Conservation (phyloP, 345 rosid species). For the Erodium maritimum region DNA sequence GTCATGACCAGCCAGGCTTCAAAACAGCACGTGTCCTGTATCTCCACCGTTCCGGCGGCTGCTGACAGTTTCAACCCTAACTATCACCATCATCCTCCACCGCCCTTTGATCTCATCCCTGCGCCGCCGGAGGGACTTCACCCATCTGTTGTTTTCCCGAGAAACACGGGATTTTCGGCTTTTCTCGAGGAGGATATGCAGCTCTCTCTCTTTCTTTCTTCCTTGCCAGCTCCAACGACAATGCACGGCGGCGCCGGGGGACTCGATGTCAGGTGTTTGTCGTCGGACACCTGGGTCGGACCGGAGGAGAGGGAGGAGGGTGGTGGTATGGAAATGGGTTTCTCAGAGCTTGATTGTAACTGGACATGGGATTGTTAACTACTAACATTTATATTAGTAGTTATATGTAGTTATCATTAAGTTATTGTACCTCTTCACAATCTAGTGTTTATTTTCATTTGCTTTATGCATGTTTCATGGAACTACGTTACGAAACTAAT, state of each 20-base stretch:
- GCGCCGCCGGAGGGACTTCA: conserved; percentile 11
- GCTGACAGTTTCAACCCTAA: conserved; percentile 13
- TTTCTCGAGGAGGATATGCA: conserved; percentile 78
- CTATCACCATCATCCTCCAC: conserved; percentile 2
- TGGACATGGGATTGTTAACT: too few species aligned
- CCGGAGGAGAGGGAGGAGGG: conserved; percentile 18
- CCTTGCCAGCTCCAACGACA: conserved; percentile 17
- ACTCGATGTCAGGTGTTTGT: conserved; percentile 8
- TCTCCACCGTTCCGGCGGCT: conserved; percentile 75
- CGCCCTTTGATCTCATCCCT: conserved; percentile 19
- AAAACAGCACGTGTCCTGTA: conserved; percentile 99
- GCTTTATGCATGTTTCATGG: too few species aligned
- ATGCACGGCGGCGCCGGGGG: conserved; percentile 8
- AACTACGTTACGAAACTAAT: too few species aligned
- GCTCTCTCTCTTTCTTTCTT: conserved; percentile 38
- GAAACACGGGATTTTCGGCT: conserved; percentile 20
- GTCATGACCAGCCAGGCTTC: conserved; percentile 22
- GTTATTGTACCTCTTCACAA: too few species aligned
- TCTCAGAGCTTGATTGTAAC: conserved; percentile 62
- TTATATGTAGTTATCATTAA: too few species aligned
- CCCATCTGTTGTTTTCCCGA: conserved; percentile 2
- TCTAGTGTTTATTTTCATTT: too few species aligned
- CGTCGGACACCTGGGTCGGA: conserved; percentile 30
- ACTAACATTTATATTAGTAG: too few species aligned
- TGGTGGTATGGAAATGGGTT: conserved; percentile 29